Evolutionary conservation across 805 yeast genomes (phyloP), one percentile per base, ranked within the genome.

Genomic region (Pichia deserticola): DNA sequence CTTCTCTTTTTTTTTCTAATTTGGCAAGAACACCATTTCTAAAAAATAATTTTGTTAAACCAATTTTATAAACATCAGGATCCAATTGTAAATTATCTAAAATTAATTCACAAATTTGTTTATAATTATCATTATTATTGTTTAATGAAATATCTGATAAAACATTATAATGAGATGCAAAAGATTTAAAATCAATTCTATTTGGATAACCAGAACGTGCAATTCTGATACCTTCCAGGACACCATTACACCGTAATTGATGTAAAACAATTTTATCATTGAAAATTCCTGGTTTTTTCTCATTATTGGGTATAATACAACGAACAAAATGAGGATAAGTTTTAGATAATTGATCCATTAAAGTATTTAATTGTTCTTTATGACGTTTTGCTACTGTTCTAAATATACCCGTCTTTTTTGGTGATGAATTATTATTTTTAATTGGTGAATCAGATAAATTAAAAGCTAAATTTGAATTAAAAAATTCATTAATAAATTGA

Each of bases 171-270:
- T 96, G 75, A 37, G 72, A 74, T 46, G 77, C 79, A 68, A 93
- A 93, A 44, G 88, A 92, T 42, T 82, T 78, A 65, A 90, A 92
- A 32, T 82, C 79, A 62, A 92, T 80, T 56, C 97, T 78, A 66
- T 93, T 93, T 5, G 99, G 99, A 65, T 85, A 93, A 2, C 99
- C 99, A 8, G 96, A 89, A 55, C 99, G 78, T 0, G 98, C 96
- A 52, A 93, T 93, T 66, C 99, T 77, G 33, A 93, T 93, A 53
- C 99, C 99, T 72, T 93, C 99, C 46, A 93, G 70, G 13, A 93
- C 99, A 77, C 99, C 99, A 62, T 93, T 93, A 62, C 98, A 93
- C 54, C 97, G 75, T 54, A 93, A 73, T 68, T 93, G 99, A 47
- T 86, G 92, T 42, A 93, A 70, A 7, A 93, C 95, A 28, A 93